Evolutionary conservation across 768 basidiomycete genomes (phyloP), one percentile per base, ranked within the genome.

Genomic region (Megacollybia marginata): DNA sequence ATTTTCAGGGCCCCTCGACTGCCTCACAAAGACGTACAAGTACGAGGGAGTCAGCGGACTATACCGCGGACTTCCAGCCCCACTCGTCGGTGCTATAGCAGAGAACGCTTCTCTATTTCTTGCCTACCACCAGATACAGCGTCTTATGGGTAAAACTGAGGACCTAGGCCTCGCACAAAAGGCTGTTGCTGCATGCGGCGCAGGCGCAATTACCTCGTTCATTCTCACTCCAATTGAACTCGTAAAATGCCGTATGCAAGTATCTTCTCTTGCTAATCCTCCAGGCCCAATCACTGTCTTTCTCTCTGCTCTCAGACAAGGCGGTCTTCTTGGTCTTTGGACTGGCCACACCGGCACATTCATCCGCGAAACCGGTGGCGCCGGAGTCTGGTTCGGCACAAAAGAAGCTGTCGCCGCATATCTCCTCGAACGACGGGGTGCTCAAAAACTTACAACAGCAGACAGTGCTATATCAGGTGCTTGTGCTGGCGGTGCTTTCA

Each of bases 51-150:
- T 92, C 28, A 69, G 78, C 42, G 94, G 92, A 1, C 69, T 98
- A 19, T 98, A 96, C 67, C 72, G 94, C 47, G 95, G 95, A 13
- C 72, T 97, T 3, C 92, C 94, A n/a, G 90, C 92, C 38, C 95
- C 95, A 0, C 73, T 99, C 31, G 81, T 86, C 0, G 95, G 92
- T 5, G 90, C 95, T 23, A 95, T 95, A 83, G 84, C 80, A 1
- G 94, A 98, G 66, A 97, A 94, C 55, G 95, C 95, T 1, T 75
- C 80, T 1, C 72, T 97, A 33, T 99, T 99, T 69, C 68, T 96
- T 43, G 72, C 87, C 5, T 97, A 97, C 62, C 82, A 80, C 51
- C 83, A 90, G 62, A 68, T 83, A n/a, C 85, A 92, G 64, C 75
- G 72, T 57, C 56, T 70, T 42, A 76, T 88, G 33, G 80, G 82